These are phyloP conservation scores for Neoboletus magnificus DNA, from an alignment of 768 basidiomycete species.

Conservation along the genomic window DNA sequence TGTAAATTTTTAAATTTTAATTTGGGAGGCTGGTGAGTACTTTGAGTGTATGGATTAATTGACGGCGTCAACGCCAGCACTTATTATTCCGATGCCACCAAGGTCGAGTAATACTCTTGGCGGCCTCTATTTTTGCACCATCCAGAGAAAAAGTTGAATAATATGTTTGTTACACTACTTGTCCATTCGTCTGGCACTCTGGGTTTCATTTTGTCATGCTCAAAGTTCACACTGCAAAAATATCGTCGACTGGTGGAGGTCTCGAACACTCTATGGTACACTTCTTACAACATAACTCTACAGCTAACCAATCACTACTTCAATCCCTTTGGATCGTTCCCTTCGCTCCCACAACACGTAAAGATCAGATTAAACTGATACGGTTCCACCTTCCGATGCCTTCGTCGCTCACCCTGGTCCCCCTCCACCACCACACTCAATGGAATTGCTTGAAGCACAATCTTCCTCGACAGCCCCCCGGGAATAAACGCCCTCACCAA, in stretches of 20 bases:
- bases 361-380: conserved; percentile 24
- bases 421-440: conserved; percentile 13
- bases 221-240: neutral
- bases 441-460: conserved; percentile 26
- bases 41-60: neutral
- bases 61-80: neutral
- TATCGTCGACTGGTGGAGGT: neutral
- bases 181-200: neutral
- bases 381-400: conserved; percentile 1
- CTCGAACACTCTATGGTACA: neutral
- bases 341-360: conserved; percentile 18
- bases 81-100: neutral
- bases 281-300: neutral
- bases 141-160: neutral
- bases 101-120: neutral
- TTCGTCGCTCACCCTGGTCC: neutral
- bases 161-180: neutral
- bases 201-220: too few relatives aligned
- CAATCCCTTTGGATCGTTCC: neutral
- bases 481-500: conserved; percentile 29
- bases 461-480: conserved; percentile 26
- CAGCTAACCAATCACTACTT: neutral
- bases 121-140: neutral
- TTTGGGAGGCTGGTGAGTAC: neutral
- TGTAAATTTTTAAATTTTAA: neutral